phyloP scores from a whole-genome alignment of 2,329 filamentous ascomycete genomes.

The Coniochaeta sp. region DNA sequence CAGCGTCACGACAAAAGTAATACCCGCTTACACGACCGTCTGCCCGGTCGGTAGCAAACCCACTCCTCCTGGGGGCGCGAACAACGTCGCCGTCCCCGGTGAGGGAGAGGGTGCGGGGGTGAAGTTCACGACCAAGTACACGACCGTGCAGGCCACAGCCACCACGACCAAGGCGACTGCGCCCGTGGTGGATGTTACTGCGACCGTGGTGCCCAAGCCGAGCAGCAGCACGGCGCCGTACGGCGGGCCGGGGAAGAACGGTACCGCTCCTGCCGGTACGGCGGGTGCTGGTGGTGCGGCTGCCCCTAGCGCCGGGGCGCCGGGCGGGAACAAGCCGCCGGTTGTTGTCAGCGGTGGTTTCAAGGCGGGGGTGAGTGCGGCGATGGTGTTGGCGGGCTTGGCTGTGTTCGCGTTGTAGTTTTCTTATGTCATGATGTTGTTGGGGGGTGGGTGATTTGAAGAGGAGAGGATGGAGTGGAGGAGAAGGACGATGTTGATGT shows the following conservation, averaged over 20 bases:
- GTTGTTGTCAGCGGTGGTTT: neutral
- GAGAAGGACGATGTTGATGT: neutral
- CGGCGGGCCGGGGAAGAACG: neutral
- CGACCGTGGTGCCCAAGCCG: neutral
- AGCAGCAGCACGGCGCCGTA: neutral
- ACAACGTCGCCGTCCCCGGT: too few species aligned
- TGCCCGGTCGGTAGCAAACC: conserved; percentile 15
- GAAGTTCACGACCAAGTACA: neutral
- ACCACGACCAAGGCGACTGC: conserved; percentile 1
- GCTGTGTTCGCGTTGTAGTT: neutral
- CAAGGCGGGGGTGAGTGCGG: neutral
- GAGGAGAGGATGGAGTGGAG: neutral
- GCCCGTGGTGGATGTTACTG: neutral
- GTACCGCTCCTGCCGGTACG: neutral
- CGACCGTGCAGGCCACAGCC: neutral
- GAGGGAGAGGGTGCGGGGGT: neutral
- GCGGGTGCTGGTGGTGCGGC: neutral
- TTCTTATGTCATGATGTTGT: neutral
- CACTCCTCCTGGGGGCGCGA: neutral
- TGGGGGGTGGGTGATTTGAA: too few species aligned
- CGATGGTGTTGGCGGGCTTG: neutral
- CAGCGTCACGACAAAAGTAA: conserved; percentile 22
- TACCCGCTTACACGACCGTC: conserved; percentile 28
- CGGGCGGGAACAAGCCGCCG: neutral
- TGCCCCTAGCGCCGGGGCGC: neutral